phyloP scores from a whole-genome alignment of 208 protist genomes.

The Borovskyia barvae region DNA sequence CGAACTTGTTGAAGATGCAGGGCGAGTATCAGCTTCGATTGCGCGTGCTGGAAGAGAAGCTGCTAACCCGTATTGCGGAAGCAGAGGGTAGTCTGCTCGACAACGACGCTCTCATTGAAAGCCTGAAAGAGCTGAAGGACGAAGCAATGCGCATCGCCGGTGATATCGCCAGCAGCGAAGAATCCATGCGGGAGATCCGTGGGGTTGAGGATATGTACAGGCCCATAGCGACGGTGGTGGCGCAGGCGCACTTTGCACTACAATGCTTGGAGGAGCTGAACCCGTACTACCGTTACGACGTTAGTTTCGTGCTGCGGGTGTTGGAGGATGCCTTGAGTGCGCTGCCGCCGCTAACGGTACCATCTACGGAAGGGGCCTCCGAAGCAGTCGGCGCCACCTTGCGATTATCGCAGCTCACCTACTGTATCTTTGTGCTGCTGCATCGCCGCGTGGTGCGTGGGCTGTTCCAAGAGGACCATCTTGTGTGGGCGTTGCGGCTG shows the following conservation, averaged over 20 bases:
- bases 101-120: slow-evolving; percentile 94
- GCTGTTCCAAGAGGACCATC: slow-evolving; percentile 95
- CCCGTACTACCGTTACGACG: slow-evolving; percentile 97
- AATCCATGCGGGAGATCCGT: slow-evolving; percentile 88
- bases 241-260: slow-evolving; percentile 96
- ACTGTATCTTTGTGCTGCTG: slow-evolving; percentile 67
- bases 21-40: slow-evolving; percentile 95
- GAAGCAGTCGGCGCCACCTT: slow-evolving; percentile 5
- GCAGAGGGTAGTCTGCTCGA: slow-evolving; percentile 97
- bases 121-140: slow-evolving; percentile 94
- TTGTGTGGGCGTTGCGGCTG: slow-evolving; percentile 93
- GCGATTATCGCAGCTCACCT: slow-evolving; percentile 33
- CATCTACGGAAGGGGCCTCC: too few relatives aligned
- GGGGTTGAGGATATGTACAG: slow-evolving; percentile 87
- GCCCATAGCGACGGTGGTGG: slow-evolving; percentile 90
- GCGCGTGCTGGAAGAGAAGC: slow-evolving; percentile 94
- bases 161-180: slow-evolving; percentile 92
- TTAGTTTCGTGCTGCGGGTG: slow-evolving; percentile 95
- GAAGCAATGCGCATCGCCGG: slow-evolving; percentile 88
- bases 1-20: slow-evolving; percentile 92
- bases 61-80: slow-evolving; percentile 93
- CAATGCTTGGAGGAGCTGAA: slow-evolving; percentile 92
- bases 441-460: slow-evolving; percentile 80
- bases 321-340: slow-evolving; percentile 80
- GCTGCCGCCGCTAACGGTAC: slow-evolving; percentile 24